phyloP scores from a whole-genome alignment of 2,329 filamentous ascomycete genomes.

The Graphilbum sp. region DNA sequence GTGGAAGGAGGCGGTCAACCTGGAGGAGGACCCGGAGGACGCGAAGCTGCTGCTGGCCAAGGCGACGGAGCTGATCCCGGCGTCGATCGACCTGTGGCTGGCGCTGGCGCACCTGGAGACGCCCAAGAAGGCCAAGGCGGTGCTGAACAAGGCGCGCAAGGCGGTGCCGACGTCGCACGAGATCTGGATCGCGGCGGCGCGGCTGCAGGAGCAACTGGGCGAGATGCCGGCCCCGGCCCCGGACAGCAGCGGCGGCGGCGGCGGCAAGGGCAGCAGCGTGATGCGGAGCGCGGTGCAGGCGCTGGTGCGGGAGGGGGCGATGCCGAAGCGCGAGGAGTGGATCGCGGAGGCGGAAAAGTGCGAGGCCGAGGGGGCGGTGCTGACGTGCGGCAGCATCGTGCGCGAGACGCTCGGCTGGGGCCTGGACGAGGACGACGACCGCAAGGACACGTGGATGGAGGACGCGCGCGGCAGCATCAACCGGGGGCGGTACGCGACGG shows the following conservation, averaged over 20 bases:
- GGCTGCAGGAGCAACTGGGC: constrained; percentile 76
- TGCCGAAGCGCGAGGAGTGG: constrained; percentile 97
- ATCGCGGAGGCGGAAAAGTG: constrained; percentile 88
- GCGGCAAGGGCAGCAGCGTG: constrained; percentile 52
- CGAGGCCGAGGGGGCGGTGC: constrained; percentile 73
- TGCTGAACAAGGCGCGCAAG: constrained; percentile 89
- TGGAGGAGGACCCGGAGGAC: constrained; percentile 81
- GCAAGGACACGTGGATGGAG: constrained; percentile 90
- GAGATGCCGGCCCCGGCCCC: no score
- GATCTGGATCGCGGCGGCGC: constrained; percentile 89
- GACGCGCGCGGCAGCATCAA: constrained; percentile 73
- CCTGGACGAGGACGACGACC: constrained; percentile 88
- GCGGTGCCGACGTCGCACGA: constrained; percentile 85
- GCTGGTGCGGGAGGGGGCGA: constrained; percentile 78
- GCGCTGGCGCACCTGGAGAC: constrained; percentile 80
- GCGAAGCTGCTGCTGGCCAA: constrained; percentile 81
- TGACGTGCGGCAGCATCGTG: constrained; percentile 82
- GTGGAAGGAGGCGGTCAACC: constrained; percentile 96
- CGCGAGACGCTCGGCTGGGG: constrained; percentile 85
- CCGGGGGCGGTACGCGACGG: constrained; percentile 74
- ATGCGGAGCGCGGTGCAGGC: constrained; percentile 90
- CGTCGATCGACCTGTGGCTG: constrained; percentile 90
- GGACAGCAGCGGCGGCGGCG: no score
- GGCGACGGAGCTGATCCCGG: constrained; percentile 85
- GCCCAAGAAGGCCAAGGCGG: constrained; percentile 82